Base-by-base conservation (phyloP, 2,329 filamentous ascomycete genomes). In the Xylaria sp. region DNA sequence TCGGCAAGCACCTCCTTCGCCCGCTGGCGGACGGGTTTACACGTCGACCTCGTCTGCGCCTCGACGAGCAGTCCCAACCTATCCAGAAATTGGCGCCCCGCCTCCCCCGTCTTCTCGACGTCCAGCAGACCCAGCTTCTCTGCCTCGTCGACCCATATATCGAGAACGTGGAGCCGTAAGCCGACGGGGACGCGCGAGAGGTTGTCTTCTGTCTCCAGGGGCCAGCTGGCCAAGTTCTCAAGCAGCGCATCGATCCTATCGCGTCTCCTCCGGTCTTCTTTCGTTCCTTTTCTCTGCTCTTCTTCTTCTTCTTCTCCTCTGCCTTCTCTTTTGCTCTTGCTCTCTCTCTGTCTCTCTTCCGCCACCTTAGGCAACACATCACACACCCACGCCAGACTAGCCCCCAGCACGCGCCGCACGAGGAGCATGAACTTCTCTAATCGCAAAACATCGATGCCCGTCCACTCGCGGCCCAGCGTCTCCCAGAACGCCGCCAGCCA, bases 361-460 rank as follows among this genome's bases (percentile, higher is more conserved):
- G 39, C 23, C 7, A 25, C 41, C 12, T 56, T 34, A 1, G 48
- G 23, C 66, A 74, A 41, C 13, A 73, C 25, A 12, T 2, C 72
- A 63, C 73, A 79, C 65, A 81, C 84, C 77, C 84, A 85, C 68
- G 73, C 81, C 71, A 97, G 89, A 10, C 90, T 89, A n/a, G 91
- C 90, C 46, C 87, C 89, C 15, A 98, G 83, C 74, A 94, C 93
- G 72, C 92, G 88, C 62, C 96, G 88, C 67, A 97, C 91, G 20
- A 98, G 86, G 74, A 94, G 87, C 66, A 99, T 83, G 78, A 97
- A 98, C 84, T 99, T 99, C 82, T 99, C 94, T 84, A 98, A 91
- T 51, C 93, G 88, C 73, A 92, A 82, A 9, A 91, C 89, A 78
- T 94, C 92, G 70, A 94, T 90, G 54, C 85, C 83, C 34, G 88